phyloP scores from a whole-genome alignment of 305 asterid species.

The Solanum hybrid region DNA sequence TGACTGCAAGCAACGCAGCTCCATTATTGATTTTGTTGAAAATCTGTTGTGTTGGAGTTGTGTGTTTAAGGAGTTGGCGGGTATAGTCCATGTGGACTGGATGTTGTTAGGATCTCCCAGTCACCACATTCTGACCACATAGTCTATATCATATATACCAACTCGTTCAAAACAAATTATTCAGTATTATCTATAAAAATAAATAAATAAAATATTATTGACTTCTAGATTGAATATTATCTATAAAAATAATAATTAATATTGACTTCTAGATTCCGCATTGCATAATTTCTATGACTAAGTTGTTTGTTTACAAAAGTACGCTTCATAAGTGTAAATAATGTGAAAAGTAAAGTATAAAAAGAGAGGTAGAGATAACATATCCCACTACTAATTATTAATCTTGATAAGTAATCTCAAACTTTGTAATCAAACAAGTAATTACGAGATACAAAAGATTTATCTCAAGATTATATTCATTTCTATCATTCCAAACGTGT shows the following conservation, averaged over 20 bases:
- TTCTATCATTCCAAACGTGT: background rate
- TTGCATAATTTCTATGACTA: no score
- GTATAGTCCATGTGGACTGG: background rate
- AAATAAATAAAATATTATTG: background rate
- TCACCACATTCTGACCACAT: background rate
- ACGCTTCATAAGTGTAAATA: background rate
- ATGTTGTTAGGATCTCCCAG: background rate
- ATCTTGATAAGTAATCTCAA: background rate
- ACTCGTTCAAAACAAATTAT: background rate
- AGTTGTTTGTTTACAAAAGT: no score
- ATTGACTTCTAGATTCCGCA: background rate
- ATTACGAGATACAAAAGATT: background rate
- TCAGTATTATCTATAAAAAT: background rate
- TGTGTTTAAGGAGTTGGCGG: background rate
- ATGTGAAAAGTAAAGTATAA: no score
- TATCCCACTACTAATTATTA: background rate
- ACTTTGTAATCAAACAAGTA: background rate
- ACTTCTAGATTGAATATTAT: background rate
- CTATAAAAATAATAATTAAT: no score
- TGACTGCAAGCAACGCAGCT: conserved; percentile 41
- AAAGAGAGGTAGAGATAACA: background rate
- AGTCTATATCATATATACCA: background rate
- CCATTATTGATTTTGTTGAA: conserved; percentile 22
- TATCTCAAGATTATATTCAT: background rate
- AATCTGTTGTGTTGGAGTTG: background rate